phyloP scores from a whole-genome alignment of 257 asterid species.

The Solanum paucissectum region DNA sequence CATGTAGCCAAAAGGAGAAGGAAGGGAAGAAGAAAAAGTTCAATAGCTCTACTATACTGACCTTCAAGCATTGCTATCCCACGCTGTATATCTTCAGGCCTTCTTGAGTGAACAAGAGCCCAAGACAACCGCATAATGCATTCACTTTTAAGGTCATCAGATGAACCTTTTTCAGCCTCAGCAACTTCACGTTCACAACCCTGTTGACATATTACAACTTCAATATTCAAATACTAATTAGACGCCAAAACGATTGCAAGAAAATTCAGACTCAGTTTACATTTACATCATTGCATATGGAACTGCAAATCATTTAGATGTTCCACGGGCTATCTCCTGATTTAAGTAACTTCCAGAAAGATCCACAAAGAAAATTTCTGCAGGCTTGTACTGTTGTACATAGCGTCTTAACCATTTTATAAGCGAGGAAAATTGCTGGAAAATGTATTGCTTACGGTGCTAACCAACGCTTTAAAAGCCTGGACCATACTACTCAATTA shows the following conservation, averaged over 20 bases:
- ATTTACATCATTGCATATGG: background rate
- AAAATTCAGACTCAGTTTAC: background rate
- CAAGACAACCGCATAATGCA: constrained; percentile 92
- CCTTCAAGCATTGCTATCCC: constrained; percentile 99
- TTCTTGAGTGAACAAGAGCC: constrained; percentile 93
- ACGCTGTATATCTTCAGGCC: constrained; percentile 72
- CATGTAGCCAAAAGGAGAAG: background rate
- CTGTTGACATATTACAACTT: constrained; percentile 24
- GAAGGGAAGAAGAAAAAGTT: background rate
- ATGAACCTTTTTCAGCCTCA: constrained; percentile 70
- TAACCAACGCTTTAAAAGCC: background rate
- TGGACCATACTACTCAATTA: too few species aligned
- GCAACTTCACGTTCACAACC: constrained; percentile 92
- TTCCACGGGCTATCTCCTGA: background rate
- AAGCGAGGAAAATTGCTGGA: background rate
- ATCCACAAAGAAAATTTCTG: background rate
- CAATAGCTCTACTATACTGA: constrained; percentile 6
- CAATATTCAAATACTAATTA: background rate
- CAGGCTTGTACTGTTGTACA: background rate
- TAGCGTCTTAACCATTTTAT: background rate
- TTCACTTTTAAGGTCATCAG: constrained; percentile 62
- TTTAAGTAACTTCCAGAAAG: background rate
- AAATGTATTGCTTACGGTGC: background rate
- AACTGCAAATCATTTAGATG: background rate
- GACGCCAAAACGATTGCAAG: background rate